Percentiles rank a stretch among this genome's conserved stretches.
Evolutionary conservation across 108 stramenopile genomes (phyloP).

Genomic region (Fragilariopsis cylindrus): DNA sequence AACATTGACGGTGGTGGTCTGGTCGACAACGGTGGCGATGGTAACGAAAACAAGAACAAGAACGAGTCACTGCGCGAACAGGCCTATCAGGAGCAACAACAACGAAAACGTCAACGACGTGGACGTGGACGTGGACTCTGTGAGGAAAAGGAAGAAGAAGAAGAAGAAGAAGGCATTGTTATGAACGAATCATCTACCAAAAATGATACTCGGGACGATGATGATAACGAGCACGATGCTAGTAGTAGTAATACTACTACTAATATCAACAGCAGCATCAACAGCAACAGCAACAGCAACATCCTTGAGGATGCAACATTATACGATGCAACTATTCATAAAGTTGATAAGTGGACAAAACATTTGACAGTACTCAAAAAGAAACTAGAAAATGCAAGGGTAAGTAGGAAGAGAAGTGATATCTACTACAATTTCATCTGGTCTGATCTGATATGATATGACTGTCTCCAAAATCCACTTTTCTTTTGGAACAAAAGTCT

Average conservation of each 20-base stretch:
- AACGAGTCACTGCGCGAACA: too few relatives aligned
- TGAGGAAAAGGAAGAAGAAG: background rate
- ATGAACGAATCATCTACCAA: background rate
- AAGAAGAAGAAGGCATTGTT: background rate
- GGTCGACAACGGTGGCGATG: too few relatives aligned
- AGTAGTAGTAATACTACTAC: background rate
- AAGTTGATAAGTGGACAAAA: background rate
- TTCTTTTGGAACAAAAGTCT: background rate
- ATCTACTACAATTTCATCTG: background rate
- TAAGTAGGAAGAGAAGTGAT: background rate
- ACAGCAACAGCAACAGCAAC: background rate
- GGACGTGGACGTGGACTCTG: background rate
- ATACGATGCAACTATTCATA: background rate
- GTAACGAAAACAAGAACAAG: too few relatives aligned
- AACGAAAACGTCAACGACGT: background rate
- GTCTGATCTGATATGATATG: background rate
- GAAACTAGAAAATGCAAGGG: background rate
- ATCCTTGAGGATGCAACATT: background rate
- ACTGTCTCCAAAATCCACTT: background rate
- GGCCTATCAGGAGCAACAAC: background rate
- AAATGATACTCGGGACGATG: background rate
- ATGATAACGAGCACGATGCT: background rate
- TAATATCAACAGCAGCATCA: background rate
- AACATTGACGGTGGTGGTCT: too few relatives aligned
- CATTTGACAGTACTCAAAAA: background rate